Evolutionary conservation across 495 filamentous ascomycete species (phyloP).

Genomic region (Pyrenopolyporus hunteri): DNA sequence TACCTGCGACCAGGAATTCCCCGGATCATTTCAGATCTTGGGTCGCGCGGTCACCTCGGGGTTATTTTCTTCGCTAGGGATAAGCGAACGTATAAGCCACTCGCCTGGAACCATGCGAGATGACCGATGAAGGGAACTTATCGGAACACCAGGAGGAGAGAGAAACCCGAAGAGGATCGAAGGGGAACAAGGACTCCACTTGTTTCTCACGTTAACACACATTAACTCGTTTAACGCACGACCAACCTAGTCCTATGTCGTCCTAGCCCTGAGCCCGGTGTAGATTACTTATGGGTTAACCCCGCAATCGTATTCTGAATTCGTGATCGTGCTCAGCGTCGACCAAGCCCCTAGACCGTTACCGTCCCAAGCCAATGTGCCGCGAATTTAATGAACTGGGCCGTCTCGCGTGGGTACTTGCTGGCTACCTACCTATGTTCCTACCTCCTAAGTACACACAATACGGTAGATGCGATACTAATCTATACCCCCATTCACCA

Average conservation of each 20-base stretch:
- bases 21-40: slow-evolving; percentile 28
- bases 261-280: slow-evolving; percentile 21
- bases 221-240: slow-evolving; percentile 13
- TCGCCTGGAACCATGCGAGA: slow-evolving; percentile 22
- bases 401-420: background rate
- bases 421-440: slow-evolving; percentile 1
- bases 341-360: slow-evolving; percentile 9
- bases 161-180: slow-evolving; percentile 12
- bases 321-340: slow-evolving; percentile 31
- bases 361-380: slow-evolving; percentile 22
- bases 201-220: no score
- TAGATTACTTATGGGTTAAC: slow-evolving; percentile 34
- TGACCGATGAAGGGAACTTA: slow-evolving; percentile 22
- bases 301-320: slow-evolving; percentile 35
- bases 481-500: background rate
- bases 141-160: slow-evolving; percentile 12
- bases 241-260: slow-evolving; percentile 19
- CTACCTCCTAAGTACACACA: slow-evolving; percentile 15
- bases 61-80: slow-evolving; percentile 23
- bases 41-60: slow-evolving; percentile 23
- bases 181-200: slow-evolving; percentile 26
- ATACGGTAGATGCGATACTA: slow-evolving; percentile 1
- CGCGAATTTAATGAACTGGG: slow-evolving; percentile 4
- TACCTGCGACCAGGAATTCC: slow-evolving; percentile 20
- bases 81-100: slow-evolving; percentile 33